Conservation (phyloP, 1,139 yeast species). For the Diutina scorzettiae region DNA sequence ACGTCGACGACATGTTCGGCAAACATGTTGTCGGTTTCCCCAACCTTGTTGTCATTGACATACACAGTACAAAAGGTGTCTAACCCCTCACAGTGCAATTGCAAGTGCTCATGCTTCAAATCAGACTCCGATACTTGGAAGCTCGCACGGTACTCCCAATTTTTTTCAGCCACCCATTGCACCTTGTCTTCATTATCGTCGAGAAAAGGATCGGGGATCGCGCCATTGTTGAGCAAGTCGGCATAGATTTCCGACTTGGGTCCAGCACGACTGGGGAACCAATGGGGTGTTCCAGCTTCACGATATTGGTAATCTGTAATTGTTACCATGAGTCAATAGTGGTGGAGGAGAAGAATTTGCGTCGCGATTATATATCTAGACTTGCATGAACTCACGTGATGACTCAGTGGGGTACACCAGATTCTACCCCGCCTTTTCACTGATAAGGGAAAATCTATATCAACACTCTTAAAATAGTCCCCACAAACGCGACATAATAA, state of each 20-base stretch:
- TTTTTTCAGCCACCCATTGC: not conserved
- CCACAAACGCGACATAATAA: no score
- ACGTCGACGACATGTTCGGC: conserved; percentile 11
- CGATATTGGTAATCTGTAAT: not conserved
- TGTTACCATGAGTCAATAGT: no score
- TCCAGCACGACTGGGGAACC: not conserved
- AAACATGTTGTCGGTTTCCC: conserved; percentile 29
- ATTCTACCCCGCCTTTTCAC: no score
- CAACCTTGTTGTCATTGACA: conserved; percentile 21
- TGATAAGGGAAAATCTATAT: no score
- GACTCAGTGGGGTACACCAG: no score
- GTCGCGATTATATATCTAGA: no score
- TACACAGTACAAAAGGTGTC: conserved; percentile 31
- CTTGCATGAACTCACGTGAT: no score
- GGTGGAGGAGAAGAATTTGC: no score
- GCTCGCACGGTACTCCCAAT: not conserved
- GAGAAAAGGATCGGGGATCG: not conserved
- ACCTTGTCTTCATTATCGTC: not conserved
- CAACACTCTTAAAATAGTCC: no score
- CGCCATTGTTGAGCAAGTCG: not conserved
- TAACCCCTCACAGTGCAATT: conserved; percentile 28
- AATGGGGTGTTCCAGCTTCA: not conserved
- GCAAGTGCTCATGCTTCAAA: not conserved
- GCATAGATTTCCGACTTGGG: not conserved
- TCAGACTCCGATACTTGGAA: not conserved